These are phyloP conservation scores for Quambalaria eucalypti DNA, from an alignment of 1,284 basidiomycete genomes.

Conservation along the genomic window DNA sequence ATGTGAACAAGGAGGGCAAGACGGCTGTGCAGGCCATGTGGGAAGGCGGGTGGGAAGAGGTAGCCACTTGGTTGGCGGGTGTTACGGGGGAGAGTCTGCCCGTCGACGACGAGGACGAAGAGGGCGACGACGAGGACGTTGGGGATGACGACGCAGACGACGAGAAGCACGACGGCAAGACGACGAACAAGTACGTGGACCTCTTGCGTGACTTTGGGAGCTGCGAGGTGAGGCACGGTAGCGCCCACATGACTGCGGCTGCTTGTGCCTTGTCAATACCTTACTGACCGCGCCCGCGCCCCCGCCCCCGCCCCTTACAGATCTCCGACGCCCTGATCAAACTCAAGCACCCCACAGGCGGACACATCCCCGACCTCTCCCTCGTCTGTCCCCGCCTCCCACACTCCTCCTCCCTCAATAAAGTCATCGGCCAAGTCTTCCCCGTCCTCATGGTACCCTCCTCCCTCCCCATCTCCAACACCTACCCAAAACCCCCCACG, in stretches of 20 bases:
- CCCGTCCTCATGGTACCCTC: constrained; percentile 58
- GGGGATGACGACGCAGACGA: not conserved
- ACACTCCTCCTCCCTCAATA: constrained; percentile 5
- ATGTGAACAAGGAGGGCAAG: constrained; percentile 28
- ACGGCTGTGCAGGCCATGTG: constrained; percentile 9
- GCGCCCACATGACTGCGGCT: not conserved
- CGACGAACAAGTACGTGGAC: not conserved
- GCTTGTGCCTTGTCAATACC: not conserved
- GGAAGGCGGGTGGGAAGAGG: not conserved
- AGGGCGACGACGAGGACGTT: not conserved
- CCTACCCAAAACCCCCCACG: constrained; percentile 59
- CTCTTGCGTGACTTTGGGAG: not conserved
- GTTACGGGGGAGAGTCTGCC: not conserved
- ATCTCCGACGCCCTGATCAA: constrained; percentile 85
- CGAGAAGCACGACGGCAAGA: not conserved
- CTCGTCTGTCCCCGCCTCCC: constrained; percentile 52
- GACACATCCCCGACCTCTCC: constrained; percentile 70
- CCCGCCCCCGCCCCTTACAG: constrained; percentile 45
- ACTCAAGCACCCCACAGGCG: constrained; percentile 66
- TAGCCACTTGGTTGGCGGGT: not conserved
- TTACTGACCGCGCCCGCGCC: not conserved
- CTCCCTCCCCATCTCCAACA: constrained; percentile 31
- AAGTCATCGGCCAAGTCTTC: constrained; percentile 31
- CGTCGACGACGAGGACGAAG: not conserved
- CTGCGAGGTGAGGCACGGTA: not conserved